Base-by-base conservation (phyloP, 345 rosid genomes). In the Mercurialis annua region DNA sequence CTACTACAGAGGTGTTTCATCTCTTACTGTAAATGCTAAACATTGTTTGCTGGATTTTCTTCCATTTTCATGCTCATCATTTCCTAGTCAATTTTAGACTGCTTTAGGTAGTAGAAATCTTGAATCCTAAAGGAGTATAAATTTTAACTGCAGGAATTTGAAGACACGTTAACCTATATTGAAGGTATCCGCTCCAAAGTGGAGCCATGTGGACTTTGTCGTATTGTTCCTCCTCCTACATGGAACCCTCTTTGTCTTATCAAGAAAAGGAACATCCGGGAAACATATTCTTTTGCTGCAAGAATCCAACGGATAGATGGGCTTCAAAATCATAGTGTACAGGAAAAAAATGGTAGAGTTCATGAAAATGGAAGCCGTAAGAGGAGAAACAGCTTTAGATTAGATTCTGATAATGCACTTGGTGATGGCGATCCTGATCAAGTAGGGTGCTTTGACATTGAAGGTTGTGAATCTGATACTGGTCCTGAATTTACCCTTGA, bases 201-300 rank as follows among this genome's bases (percentile, higher is more conserved):
- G 24, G 87, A 85, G 72, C 71, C 78, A 8, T 80, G 82, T 82
- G 97, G 97, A 56, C 76, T 86, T 49, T 86, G 97, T 73, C 86
- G 90, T 55, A 82, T 88, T 62, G 76, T 86, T 70, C 94, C 94
- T 63, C 94, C 97, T 64, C 64, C 81, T 64, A 82, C 92, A 56
- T 88, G 95, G 97, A 52, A 88, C 63, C 87, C 87, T 31, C 86
- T 80, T 11, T 86, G 86, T 79, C 73, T 65, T 66, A 47, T 88
- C 17, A 67, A 75, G 72, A 83, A 82, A 76, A 63, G 69, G 43
- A 59, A 72, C 33, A 47, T 76, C 53, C 85, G 94, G 94, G 81
- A 77, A 72, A 67, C 20, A 52, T 78, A 86, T 64, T 56, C 4
- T 6, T 86, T 86, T 75, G 59, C 27, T 47, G n/a, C 87, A 51